These are phyloP conservation scores for Quambalaria eucalypti DNA, from an alignment of 1,284 basidiomycete species.

Conservation along the genomic window DNA sequence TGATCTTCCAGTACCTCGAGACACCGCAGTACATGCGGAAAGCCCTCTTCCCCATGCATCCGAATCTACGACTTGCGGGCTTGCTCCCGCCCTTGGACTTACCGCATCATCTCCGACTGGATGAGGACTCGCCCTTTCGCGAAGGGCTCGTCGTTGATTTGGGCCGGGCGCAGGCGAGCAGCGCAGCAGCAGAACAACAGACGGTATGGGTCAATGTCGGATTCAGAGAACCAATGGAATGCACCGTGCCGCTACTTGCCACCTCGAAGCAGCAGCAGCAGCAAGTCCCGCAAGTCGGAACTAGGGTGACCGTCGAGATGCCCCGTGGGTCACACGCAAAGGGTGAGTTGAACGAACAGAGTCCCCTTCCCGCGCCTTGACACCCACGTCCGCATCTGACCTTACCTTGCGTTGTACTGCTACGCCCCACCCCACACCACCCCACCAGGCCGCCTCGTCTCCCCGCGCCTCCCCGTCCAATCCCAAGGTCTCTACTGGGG, in stretches of 20 bases:
- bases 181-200: neutral
- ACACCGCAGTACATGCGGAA: conserved; percentile 47
- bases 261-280: too few species aligned
- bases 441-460: conserved; percentile 19
- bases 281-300: conserved; percentile 10
- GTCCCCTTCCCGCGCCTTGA: too few species aligned
- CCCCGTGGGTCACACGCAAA: conserved; percentile 1
- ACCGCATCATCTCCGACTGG: conserved; percentile 42
- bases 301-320: conserved; percentile 40
- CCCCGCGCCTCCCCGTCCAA: conserved; percentile 34
- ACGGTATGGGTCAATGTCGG: conserved; percentile 37
- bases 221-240: conserved; percentile 32
- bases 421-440: neutral
- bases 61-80: conserved; percentile 41
- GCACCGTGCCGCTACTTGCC: too few species aligned
- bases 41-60: conserved; percentile 44
- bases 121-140: conserved; percentile 36
- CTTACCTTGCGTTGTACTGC: too few species aligned
- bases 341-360: neutral
- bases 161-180: conserved; percentile 7
- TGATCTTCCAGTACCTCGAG: conserved; percentile 45
- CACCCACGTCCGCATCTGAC: too few species aligned
- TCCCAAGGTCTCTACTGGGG: conserved; percentile 42
- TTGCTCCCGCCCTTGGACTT: conserved; percentile 44
- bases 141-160: conserved; percentile 38